Percentiles rank a stretch among this genome's conserved stretches.
phyloP scores from a whole-genome alignment of 1,139 yeast species.

The Debaryomycetaceae sp. region DNA sequence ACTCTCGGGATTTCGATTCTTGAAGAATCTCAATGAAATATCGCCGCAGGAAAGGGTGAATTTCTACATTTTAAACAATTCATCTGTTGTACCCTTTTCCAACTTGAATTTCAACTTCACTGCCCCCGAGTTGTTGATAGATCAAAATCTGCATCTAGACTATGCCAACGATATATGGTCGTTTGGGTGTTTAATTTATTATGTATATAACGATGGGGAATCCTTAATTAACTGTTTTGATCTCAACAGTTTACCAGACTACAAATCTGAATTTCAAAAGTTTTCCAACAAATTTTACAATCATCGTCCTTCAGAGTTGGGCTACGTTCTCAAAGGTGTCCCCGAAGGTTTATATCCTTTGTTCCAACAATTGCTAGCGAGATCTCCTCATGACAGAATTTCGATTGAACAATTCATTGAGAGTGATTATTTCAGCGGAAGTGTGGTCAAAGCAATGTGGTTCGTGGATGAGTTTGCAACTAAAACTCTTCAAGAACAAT shows the following conservation, averaged over 20 bases:
- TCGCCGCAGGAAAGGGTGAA: conserved; percentile 49
- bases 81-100: conserved; percentile 76
- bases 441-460: conserved; percentile 76
- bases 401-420: conserved; percentile 50
- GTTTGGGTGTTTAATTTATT: conserved; percentile 70
- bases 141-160: conserved; percentile 40
- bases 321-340: conserved; percentile 41
- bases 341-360: conserved; percentile 32
- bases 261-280: conserved; percentile 44
- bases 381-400: conserved; percentile 43
- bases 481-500: conserved; percentile 63
- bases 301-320: conserved; percentile 44
- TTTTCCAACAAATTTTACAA: conserved; percentile 40
- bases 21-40: conserved; percentile 52
- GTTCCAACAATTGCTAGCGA: conserved; percentile 36
- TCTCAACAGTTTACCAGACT: conserved; percentile 45
- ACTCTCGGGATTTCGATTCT: conserved; percentile 68
- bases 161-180: conserved; percentile 82
- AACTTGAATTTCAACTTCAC: conserved; percentile 70
- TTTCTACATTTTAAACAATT: conserved; percentile 59
- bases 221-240: conserved; percentile 46
- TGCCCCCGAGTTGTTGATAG: conserved; percentile 30
- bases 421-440: conserved; percentile 68
- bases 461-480: conserved; percentile 84
- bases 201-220: conserved; percentile 54